Conservation (phyloP, 345 rosid species). For the Leavenworthia alabamica region DNA sequence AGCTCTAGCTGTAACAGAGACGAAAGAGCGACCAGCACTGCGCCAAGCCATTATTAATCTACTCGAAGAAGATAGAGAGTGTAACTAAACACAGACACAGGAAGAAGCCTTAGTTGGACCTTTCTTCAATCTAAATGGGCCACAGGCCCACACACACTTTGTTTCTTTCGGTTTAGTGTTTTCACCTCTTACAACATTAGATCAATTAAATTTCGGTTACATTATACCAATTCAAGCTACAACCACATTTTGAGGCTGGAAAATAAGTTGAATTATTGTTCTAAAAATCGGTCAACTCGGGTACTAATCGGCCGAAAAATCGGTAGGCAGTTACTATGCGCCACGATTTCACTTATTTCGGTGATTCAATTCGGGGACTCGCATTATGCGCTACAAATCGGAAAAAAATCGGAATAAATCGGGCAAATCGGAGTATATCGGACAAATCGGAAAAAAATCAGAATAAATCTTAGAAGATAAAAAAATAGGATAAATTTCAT, state of each 20-base stretch:
- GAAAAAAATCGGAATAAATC: too few relatives aligned
- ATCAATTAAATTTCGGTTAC: background rate
- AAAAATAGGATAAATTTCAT: too few relatives aligned
- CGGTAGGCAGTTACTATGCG: too few relatives aligned
- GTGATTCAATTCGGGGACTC: too few relatives aligned
- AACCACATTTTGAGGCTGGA: background rate
- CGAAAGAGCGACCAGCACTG: slow-evolving; percentile 37
- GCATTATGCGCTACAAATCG: too few relatives aligned
- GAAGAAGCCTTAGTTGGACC: slow-evolving; percentile 8
- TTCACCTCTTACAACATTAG: background rate
- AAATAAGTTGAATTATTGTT: too few relatives aligned
- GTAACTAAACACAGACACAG: background rate
- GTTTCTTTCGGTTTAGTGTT: background rate
- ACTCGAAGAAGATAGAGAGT: background rate
- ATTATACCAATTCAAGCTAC: background rate
- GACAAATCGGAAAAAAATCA: too few relatives aligned
- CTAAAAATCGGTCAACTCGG: too few relatives aligned
- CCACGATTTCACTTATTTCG: too few relatives aligned
- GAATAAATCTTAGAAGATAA: too few relatives aligned
- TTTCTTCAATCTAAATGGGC: background rate
- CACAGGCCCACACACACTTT: background rate
- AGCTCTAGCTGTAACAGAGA: slow-evolving; percentile 50
- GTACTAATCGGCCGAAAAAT: too few relatives aligned
- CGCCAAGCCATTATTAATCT: slow-evolving; percentile 41
- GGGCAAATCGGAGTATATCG: too few relatives aligned